Evolutionary conservation across 345 rosid genomes (phyloP).

Genomic region (Eutrema japonicum): DNA sequence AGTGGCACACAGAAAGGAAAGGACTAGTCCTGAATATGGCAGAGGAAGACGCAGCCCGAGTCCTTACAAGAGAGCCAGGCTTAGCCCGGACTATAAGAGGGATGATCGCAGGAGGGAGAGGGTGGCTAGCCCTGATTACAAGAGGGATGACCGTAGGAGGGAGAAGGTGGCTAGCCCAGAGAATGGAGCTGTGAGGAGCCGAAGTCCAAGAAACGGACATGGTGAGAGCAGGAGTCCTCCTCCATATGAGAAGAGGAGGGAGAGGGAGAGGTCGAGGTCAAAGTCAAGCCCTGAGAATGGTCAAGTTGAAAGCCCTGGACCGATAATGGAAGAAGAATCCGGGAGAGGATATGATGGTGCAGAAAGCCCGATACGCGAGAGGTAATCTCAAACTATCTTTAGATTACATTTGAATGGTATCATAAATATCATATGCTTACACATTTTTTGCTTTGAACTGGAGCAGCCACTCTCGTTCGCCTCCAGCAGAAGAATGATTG

Average conservation of each 20-base stretch:
- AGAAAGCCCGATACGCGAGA: conserved; percentile 41
- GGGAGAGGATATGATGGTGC: conserved; percentile 36
- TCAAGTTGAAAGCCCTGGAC: conserved; percentile 65
- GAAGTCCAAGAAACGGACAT: conserved; percentile 48
- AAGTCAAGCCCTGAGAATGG: conserved; percentile 50
- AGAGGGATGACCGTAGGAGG: conserved; percentile 16
- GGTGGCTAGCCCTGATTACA: conserved; percentile 36
- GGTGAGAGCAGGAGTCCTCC: conserved; percentile 55
- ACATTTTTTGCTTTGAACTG: background rate
- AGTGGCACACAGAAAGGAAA: conserved; percentile 57
- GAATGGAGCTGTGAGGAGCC: conserved; percentile 54
- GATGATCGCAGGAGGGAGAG: conserved; percentile 57
- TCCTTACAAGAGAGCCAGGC: conserved; percentile 61
- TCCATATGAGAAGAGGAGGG: conserved; percentile 52
- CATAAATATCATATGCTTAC: background rate
- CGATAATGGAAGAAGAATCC: conserved; percentile 20
- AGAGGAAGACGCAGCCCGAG: conserved; percentile 64
- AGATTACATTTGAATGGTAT: background rate
- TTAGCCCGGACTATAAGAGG: conserved; percentile 64
- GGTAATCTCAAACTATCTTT: conserved; percentile 22
- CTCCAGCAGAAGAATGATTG: conserved; percentile 42
- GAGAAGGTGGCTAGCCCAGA: conserved; percentile 40
- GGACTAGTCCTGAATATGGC: conserved; percentile 86
- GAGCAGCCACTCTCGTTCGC: conserved; percentile 38
- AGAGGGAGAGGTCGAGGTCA: conserved; percentile 49